Conservation (phyloP, 352 stramenopile genomes). For the Globisporangium ultimum region DNA sequence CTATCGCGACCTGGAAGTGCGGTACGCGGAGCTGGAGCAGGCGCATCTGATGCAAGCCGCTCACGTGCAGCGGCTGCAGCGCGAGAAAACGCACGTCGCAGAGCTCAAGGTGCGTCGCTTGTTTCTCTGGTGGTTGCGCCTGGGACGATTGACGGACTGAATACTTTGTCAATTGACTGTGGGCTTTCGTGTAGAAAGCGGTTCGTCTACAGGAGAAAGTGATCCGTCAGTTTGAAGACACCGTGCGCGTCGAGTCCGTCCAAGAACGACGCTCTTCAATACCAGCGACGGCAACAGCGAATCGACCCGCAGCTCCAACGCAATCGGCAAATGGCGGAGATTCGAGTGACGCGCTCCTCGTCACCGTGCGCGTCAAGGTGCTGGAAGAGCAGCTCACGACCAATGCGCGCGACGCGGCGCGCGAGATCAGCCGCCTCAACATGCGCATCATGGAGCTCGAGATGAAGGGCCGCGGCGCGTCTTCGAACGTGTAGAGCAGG, state of each 20-base stretch:
- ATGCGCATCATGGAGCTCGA: slow-evolving; percentile 70
- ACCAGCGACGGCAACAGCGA: no score
- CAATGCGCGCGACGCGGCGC: slow-evolving; percentile 57
- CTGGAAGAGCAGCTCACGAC: slow-evolving; percentile 64
- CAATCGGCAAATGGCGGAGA: neutral
- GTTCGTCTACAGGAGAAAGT: slow-evolving; percentile 77
- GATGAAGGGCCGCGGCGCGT: neutral
- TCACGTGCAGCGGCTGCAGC: slow-evolving; percentile 65
- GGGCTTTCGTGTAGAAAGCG: slow-evolving; percentile 31
- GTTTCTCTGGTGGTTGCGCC: neutral
- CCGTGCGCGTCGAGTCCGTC: slow-evolving; percentile 37
- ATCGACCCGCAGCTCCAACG: neutral
- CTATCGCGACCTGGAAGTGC: slow-evolving; percentile 40
- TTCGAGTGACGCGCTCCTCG: slow-evolving; percentile 18
- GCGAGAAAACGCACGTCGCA: slow-evolving; percentile 50
- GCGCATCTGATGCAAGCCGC: slow-evolving; percentile 65
- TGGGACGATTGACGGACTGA: neutral
- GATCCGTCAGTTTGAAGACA: slow-evolving; percentile 73
- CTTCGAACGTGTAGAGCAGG: no score
- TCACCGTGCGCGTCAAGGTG: slow-evolving; percentile 52
- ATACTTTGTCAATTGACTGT: no score
- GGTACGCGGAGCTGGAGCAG: slow-evolving; percentile 59
- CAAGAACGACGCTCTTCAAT: neutral
- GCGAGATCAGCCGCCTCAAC: slow-evolving; percentile 56
- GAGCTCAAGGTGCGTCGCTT: slow-evolving; percentile 39